Base-by-base conservation (phyloP, 2,329 filamentous ascomycete genomes). In the Plectosphaerella sp. region DNA sequence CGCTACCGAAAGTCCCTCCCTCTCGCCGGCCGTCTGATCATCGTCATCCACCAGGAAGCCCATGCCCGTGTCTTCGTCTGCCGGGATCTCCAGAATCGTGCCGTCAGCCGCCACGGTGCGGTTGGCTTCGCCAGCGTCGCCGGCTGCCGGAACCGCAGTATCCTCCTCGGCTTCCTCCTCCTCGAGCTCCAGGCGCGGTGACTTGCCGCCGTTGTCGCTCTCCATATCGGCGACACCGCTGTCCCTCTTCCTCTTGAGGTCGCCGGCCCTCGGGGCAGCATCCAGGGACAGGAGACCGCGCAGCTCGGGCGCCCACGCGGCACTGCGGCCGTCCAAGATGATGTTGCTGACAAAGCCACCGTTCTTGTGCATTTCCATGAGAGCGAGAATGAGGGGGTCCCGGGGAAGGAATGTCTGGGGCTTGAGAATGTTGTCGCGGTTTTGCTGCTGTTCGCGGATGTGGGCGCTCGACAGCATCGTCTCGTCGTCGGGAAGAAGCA, bases 201-300 rank as follows among this genome's bases (percentile, higher is more conserved):
- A 86, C 71, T 91, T 89, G 25, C 76, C 79, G 33, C 78, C 77
- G 50, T 82, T 79, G 45, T 88, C 84, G 57, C 78, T 82, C 20
- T 87, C 89, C 57, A 94, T 80, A 62, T 93, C 91, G 45, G 88
- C 89, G 57, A 94, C 83, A 22, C 89, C 91, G 61, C 87, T 91
- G 63, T 96, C 91, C 25, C 94, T 86, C 79, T 99, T 99, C 54
- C 94, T 84, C 80, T 97, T 99, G 51, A 93, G 79, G 55, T 96
- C 91, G 53, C 85, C 87, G 42, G 86, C 80, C 52, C 84, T 84
- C 55, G 86, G 86, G 15, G 96, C 80, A 14, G 89, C 80, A 58
- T 95, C 90, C 42, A 97, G 76, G 2, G 91, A 96, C n/a, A 97
- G 76, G 62, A 99, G 84, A n/a, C 88, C 91, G 54, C 90, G 87